Conservation (phyloP, 2,329 filamentous ascomycete genomes). For the Pseudocercospora crystallina region DNA sequence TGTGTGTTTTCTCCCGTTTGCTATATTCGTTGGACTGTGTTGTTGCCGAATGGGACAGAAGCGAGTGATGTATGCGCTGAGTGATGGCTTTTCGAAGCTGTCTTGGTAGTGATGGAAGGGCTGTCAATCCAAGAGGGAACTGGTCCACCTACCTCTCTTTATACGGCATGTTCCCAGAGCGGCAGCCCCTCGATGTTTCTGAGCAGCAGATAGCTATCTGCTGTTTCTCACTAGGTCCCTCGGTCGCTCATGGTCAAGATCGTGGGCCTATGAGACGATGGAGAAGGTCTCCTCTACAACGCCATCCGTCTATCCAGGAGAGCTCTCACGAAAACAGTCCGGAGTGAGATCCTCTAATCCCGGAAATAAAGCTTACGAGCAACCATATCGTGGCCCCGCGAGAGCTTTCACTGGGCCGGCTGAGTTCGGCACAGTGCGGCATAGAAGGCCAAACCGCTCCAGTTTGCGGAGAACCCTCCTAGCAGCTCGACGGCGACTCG, state of each 20-base stretch:
- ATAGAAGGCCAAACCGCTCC: neutral
- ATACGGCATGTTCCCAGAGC: no score
- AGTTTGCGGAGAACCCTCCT: slow-evolving; percentile 19
- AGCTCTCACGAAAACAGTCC: slow-evolving; percentile 18
- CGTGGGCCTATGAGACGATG: slow-evolving; percentile 16
- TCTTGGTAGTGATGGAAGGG: no score
- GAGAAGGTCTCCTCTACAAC: slow-evolving; percentile 15
- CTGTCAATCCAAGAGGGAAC: no score
- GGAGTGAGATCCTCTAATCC: slow-evolving; percentile 9
- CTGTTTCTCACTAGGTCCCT: no score
- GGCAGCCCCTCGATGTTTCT: no score
- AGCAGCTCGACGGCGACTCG: neutral
- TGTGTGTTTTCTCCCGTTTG: neutral
- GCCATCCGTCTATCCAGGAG: slow-evolving; percentile 18
- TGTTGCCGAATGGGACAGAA: no score
- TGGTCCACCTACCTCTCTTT: no score
- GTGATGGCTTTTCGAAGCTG: no score
- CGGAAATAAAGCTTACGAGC: slow-evolving; percentile 14
- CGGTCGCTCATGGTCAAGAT: neutral
- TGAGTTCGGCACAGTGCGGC: slow-evolving; percentile 17
- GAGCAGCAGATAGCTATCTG: no score
- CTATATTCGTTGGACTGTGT: neutral
- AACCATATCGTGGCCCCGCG: slow-evolving; percentile 10
- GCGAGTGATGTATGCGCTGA: no score
- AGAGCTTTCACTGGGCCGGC: slow-evolving; percentile 16